Evolutionary conservation across 208 protist genomes (phyloP).

Genomic region (Trypanosoma mega): DNA sequence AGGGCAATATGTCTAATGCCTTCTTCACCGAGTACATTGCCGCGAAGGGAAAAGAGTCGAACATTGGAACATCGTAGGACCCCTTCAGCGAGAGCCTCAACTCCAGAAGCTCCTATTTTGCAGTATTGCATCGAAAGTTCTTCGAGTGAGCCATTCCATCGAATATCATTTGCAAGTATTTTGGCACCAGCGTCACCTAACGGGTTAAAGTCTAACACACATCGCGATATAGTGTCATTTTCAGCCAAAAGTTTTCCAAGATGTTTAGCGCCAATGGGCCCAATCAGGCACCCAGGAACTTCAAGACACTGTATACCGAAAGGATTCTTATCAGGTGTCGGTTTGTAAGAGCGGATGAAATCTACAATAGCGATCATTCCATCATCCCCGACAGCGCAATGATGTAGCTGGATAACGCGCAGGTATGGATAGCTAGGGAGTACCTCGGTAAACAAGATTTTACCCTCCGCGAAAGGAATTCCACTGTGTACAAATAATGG

Average conservation of each 20-base stretch:
- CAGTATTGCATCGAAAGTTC: constrained; percentile 84
- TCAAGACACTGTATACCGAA: constrained; percentile 83
- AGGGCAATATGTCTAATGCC: constrained; percentile 64
- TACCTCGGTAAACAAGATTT: constrained; percentile 49
- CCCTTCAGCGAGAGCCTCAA: constrained; percentile 42
- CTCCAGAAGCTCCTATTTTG: constrained; percentile 43
- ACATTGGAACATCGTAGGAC: constrained; percentile 80
- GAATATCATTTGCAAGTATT: constrained; percentile 58
- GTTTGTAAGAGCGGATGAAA: constrained; percentile 77
- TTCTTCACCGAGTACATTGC: constrained; percentile 60
- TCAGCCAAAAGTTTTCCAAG: constrained; percentile 61
- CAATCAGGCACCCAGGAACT: constrained; percentile 71
- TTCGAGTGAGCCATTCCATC: constrained; percentile 80
- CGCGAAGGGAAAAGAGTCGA: constrained; percentile 57
- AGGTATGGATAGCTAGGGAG: constrained; percentile 75
- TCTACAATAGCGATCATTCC: constrained; percentile 72
- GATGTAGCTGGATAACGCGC: constrained; percentile 69
- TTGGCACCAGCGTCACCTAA: constrained; percentile 67
- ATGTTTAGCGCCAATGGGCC: constrained; percentile 58
- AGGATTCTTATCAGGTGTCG: constrained; percentile 65
- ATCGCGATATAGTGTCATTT: constrained; percentile 65
- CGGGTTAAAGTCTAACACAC: constrained; percentile 81
- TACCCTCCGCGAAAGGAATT: constrained; percentile 48
- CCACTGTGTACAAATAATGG: constrained; percentile 65
- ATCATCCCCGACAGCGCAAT: constrained; percentile 74